Conservation (phyloP, 139 green algal species). For the Zygnema cylindricum region DNA sequence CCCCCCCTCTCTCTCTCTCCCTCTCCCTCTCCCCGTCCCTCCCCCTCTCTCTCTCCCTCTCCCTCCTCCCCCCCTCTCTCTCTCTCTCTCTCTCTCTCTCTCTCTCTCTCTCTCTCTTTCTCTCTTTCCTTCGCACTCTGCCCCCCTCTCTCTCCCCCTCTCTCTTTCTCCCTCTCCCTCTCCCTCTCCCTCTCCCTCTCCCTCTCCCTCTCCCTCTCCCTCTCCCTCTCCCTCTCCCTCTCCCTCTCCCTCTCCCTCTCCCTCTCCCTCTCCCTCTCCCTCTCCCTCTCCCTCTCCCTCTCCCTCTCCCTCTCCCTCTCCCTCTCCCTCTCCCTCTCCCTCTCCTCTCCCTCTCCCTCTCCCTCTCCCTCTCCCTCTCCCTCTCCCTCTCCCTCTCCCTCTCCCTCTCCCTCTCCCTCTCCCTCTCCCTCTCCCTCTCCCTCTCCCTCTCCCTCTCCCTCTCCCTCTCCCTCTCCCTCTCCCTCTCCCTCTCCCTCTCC, state of each 20-base stretch:
- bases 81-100: no score
- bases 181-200: slow-evolving; percentile 3
- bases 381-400: slow-evolving; percentile 20
- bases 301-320: slow-evolving; percentile 11
- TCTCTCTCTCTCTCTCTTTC: slow-evolving; percentile 18
- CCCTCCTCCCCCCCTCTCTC: no score
- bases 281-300: slow-evolving; percentile 13
- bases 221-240: background rate
- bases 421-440: background rate
- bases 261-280: background rate
- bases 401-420: background rate
- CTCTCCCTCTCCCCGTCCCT: no score
- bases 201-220: background rate
- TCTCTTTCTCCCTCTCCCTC: background rate
- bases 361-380: slow-evolving; percentile 10
- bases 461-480: background rate
- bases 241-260: slow-evolving; percentile 3
- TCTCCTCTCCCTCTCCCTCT: slow-evolving; percentile 24
- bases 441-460: background rate
- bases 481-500: background rate
- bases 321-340: slow-evolving; percentile 1
- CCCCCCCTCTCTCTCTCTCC: no score
- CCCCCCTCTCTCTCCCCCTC: background rate
- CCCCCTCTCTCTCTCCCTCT: no score
- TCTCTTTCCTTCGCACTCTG: slow-evolving; percentile 6